A percentile compares a stretch with the other conserved stretches of the same genome.
Evolutionary conservation across 345 rosid species (phyloP).

Genomic region (Lepidium africanum): DNA sequence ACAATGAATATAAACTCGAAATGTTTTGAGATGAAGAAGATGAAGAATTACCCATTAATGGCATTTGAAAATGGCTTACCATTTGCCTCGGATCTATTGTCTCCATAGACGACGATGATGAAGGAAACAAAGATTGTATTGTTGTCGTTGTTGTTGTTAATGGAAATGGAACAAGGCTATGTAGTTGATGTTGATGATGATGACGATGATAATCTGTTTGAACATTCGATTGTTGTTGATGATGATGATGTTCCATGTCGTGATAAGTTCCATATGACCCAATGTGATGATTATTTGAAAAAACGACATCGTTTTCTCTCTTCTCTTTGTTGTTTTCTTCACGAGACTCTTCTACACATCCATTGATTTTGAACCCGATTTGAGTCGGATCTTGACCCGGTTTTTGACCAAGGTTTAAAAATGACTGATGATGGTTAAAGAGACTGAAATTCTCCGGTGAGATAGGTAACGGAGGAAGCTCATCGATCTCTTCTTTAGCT

Average conservation of each 20-base stretch:
- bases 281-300: slow-evolving; percentile 15
- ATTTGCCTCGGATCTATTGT: slow-evolving; percentile 38
- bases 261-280: slow-evolving; percentile 23
- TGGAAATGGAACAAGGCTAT: slow-evolving; percentile 45
- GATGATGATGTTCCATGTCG: slow-evolving; percentile 40
- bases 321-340: slow-evolving; percentile 29
- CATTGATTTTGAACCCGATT: slow-evolving; percentile 33
- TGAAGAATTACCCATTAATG: slow-evolving; percentile 29
- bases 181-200: slow-evolving; percentile 16
- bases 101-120: slow-evolving; percentile 20
- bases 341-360: slow-evolving; percentile 1
- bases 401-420: slow-evolving; percentile 21
- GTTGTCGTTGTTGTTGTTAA: slow-evolving; percentile 27
- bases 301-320: slow-evolving; percentile 11
- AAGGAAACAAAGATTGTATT: slow-evolving; percentile 37
- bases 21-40: slow-evolving; percentile 23
- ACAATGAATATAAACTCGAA: slow-evolving; percentile 27
- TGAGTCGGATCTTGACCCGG: slow-evolving; percentile 34
- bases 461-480: slow-evolving; percentile 69
- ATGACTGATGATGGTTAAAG: slow-evolving; percentile 19
- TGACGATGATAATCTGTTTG: slow-evolving; percentile 10
- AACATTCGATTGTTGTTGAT: slow-evolving; percentile 19
- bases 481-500: slow-evolving; percentile 68
- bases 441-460: slow-evolving; percentile 34
- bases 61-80: slow-evolving; percentile 43